Conservation (phyloP, 1,284 basidiomycete genomes). For the Caloboletus inedulis region DNA sequence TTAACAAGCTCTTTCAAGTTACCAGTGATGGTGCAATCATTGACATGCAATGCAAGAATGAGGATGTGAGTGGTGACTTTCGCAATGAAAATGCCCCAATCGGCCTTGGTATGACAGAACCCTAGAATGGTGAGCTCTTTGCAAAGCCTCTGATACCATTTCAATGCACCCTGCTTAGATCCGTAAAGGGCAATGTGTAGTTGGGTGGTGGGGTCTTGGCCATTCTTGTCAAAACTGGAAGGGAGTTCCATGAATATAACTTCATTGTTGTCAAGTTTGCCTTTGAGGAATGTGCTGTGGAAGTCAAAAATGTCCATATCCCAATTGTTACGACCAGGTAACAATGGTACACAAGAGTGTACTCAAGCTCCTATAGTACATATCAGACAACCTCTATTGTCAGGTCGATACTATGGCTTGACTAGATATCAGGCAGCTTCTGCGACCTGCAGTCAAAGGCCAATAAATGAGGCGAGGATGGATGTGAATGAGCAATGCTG, state of each 20-base stretch:
- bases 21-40: neutral
- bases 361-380: too few relatives aligned
- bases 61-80: neutral
- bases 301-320: neutral
- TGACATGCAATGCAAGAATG: neutral
- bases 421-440: too few relatives aligned
- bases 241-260: neutral
- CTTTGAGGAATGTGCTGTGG: neutral
- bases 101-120: too few relatives aligned
- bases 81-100: too few relatives aligned
- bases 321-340: too few relatives aligned
- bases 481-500: too few relatives aligned
- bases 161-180: neutral
- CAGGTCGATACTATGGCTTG: too few relatives aligned
- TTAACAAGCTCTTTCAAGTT: neutral
- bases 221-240: neutral
- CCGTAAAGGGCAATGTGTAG: neutral
- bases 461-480: too few relatives aligned
- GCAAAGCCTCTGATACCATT: neutral
- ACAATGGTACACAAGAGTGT: too few relatives aligned
- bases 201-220: neutral
- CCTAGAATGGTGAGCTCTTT: too few relatives aligned
- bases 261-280: neutral
- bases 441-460: too few relatives aligned
- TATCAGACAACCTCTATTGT: too few relatives aligned